Percentiles rank a stretch among this genome's conserved stretches.
Conservation (phyloP, 1,284 basidiomycete genomes). For the Violaceomyces palustris region DNA sequence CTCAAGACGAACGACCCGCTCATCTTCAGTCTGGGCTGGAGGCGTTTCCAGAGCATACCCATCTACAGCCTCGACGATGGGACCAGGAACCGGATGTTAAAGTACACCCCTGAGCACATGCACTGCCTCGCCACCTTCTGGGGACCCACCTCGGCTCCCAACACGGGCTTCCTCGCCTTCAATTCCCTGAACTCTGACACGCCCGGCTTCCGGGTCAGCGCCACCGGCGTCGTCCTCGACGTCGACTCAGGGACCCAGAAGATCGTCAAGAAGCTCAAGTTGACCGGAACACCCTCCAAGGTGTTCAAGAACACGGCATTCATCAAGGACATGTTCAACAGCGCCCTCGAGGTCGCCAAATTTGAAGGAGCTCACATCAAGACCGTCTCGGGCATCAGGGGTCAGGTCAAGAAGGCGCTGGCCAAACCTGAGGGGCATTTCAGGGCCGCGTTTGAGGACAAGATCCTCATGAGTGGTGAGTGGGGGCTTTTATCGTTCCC, state of each 20-base stretch:
- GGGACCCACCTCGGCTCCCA: constrained; percentile 54
- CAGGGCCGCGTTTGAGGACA: constrained; percentile 96
- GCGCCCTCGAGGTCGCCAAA: constrained; percentile 88
- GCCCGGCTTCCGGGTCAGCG: constrained; percentile 79
- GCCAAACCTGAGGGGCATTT: constrained; percentile 90
- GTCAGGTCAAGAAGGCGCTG: constrained; percentile 92
- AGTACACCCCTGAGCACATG: constrained; percentile 99
- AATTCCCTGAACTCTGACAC: constrained; percentile 69
- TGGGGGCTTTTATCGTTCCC: constrained; percentile 67
- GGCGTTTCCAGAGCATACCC: constrained; percentile 88
- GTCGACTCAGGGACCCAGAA: constrained; percentile 68
- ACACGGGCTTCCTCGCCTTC: constrained; percentile 93
- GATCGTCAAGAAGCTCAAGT: constrained; percentile 97
- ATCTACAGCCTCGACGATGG: constrained; percentile 90
- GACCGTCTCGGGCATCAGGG: constrained; percentile 91
- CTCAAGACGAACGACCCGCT: constrained; percentile 97
- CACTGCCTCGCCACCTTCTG: constrained; percentile 92
- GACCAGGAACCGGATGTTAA: constrained; percentile 87
- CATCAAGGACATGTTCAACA: constrained; percentile 94
- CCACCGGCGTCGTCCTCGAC: constrained; percentile 90
- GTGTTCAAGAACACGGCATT: constrained; percentile 99
- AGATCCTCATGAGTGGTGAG: constrained; percentile 89
- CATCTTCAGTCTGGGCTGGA: constrained; percentile 91
- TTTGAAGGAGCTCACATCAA: constrained; percentile 94
- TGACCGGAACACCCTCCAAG: constrained; percentile 91